Evolutionary conservation across 228 moss, liverwort and hornwort genomes (phyloP).

Genomic region (Sphagnum fallax): DNA sequence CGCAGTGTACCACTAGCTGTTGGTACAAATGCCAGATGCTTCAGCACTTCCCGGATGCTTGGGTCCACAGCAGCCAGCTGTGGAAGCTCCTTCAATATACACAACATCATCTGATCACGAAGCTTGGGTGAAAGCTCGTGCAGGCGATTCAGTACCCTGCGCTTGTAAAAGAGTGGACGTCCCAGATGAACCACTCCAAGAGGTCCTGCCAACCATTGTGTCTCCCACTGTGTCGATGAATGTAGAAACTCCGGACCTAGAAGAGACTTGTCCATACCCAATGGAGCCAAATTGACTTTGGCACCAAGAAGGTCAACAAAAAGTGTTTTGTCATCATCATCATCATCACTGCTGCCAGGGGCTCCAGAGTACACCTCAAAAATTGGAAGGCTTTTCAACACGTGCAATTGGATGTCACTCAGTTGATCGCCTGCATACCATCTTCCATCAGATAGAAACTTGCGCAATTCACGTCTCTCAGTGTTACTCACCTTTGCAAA

Average conservation of each 20-base stretch:
- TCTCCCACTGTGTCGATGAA: slow-evolving; percentile 63
- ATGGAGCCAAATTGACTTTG: slow-evolving; percentile 67
- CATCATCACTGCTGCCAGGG: slow-evolving; percentile 5
- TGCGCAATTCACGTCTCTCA: slow-evolving; percentile 68
- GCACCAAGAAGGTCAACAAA: slow-evolving; percentile 67
- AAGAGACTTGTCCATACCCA: slow-evolving; percentile 53
- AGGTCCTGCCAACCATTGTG: slow-evolving; percentile 65
- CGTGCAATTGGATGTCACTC: slow-evolving; percentile 48
- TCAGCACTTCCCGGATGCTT: slow-evolving; percentile 71
- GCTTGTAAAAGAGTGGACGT: slow-evolving; percentile 73
- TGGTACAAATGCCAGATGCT: slow-evolving; percentile 76
- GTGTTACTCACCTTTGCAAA: slow-evolving; percentile 43
- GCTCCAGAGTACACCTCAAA: slow-evolving; percentile 69
- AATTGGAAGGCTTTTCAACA: slow-evolving; percentile 59
- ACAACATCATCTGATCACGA: slow-evolving; percentile 67
- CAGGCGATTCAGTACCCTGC: slow-evolving; percentile 75
- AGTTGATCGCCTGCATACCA: slow-evolving; percentile 75
- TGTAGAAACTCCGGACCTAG: slow-evolving; percentile 63
- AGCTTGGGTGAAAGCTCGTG: slow-evolving; percentile 56
- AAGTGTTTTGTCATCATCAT: slow-evolving; percentile 2
- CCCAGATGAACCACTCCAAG: slow-evolving; percentile 63
- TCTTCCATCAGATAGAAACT: slow-evolving; percentile 50
- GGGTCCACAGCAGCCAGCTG: slow-evolving; percentile 64
- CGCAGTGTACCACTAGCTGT: slow-evolving; percentile 48
- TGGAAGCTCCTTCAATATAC: slow-evolving; percentile 69